Percentiles rank a stretch among this genome's conserved stretches.
These are phyloP conservation scores for Fusarium caatingaense DNA, from an alignment of 2,329 filamentous ascomycete species.

Conservation along the genomic window DNA sequence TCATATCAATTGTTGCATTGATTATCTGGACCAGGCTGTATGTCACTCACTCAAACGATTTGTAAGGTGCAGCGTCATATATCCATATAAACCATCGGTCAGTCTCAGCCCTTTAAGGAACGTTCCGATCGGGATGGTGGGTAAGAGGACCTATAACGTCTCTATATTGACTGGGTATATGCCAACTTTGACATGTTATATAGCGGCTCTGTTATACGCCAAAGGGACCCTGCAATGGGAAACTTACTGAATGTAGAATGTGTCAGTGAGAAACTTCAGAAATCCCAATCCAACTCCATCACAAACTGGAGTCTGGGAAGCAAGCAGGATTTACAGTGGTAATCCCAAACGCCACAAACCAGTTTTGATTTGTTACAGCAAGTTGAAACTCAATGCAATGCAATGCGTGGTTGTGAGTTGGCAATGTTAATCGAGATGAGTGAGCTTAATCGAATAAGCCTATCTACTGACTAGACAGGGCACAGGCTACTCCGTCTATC, in stretches of 20 bases:
- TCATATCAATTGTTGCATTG: slow-evolving; percentile 12
- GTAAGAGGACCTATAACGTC: slow-evolving; percentile 26
- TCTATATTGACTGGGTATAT: slow-evolving; percentile 30
- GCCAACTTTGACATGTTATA: slow-evolving; percentile 34
- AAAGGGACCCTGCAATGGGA: slow-evolving; percentile 13
- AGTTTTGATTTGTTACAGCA: slow-evolving; percentile 10
- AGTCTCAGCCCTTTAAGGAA: slow-evolving; percentile 29
- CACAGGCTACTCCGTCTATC: background rate
- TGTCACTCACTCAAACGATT: slow-evolving; percentile 19
- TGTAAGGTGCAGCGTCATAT: slow-evolving; percentile 29
- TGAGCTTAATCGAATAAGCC: slow-evolving; percentile 5
- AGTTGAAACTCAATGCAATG: slow-evolving; percentile 3
- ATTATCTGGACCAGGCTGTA: background rate
- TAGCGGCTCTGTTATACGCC: slow-evolving; percentile 30
- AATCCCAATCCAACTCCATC: slow-evolving; percentile 1
- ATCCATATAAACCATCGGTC: slow-evolving; percentile 15
- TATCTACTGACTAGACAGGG: background rate
- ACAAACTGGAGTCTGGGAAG: background rate
- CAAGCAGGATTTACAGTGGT: slow-evolving; percentile 24
- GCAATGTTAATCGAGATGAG: slow-evolving; percentile 5
- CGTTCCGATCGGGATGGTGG: slow-evolving; percentile 40
- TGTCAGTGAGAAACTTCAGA: background rate
- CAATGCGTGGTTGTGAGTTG: slow-evolving; percentile 1
- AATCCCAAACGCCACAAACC: slow-evolving; percentile 24
- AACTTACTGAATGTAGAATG: slow-evolving; percentile 12